Evolutionary conservation across 306 rosid genomes (phyloP).

Genomic region (Cicer bijugum): DNA sequence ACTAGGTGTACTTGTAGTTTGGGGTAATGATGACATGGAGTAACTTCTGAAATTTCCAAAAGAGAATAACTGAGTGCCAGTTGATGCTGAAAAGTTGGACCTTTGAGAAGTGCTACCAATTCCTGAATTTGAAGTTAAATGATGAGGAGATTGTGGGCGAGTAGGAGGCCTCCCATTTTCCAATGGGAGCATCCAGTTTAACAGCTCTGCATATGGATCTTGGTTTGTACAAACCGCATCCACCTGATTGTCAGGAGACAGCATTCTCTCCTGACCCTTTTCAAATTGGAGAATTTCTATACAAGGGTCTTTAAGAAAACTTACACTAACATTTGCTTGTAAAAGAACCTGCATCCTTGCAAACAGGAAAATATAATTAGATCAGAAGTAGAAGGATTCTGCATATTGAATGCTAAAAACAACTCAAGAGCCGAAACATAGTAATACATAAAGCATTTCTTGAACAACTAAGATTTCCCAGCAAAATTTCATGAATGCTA

Average conservation of each 20-base stretch:
- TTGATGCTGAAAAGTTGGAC: conserved; percentile 54
- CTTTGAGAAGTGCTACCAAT: conserved; percentile 61
- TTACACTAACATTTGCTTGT: conserved; percentile 80
- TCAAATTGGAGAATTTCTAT: conserved; percentile 96
- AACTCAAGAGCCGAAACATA: neutral
- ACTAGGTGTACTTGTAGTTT: conserved; percentile 55
- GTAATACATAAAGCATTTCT: conserved; percentile 11
- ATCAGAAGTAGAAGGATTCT: conserved; percentile 42
- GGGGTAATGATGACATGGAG: conserved; percentile 96
- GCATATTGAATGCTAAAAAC: conserved; percentile 34
- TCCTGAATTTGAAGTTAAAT: conserved; percentile 62
- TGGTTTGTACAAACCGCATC: conserved; percentile 51
- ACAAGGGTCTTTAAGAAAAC: conserved; percentile 73
- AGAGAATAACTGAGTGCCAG: conserved; percentile 74
- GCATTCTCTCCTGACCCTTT: conserved; percentile 60
- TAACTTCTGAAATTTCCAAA: conserved; percentile 84
- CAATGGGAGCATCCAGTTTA: conserved; percentile 91
- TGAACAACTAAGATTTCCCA: conserved; percentile 27
- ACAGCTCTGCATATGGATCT: conserved; percentile 78
- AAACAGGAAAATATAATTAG: conserved; percentile 64
- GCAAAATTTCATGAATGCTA: conserved; percentile 31
- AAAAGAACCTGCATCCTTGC: conserved; percentile 98
- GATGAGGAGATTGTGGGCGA: conserved; percentile 67
- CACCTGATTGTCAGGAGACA: conserved; percentile 51
- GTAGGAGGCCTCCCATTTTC: conserved; percentile 63